Base-by-base conservation (phyloP, 768 basidiomycete genomes). In the Agaricus blazei region DNA sequence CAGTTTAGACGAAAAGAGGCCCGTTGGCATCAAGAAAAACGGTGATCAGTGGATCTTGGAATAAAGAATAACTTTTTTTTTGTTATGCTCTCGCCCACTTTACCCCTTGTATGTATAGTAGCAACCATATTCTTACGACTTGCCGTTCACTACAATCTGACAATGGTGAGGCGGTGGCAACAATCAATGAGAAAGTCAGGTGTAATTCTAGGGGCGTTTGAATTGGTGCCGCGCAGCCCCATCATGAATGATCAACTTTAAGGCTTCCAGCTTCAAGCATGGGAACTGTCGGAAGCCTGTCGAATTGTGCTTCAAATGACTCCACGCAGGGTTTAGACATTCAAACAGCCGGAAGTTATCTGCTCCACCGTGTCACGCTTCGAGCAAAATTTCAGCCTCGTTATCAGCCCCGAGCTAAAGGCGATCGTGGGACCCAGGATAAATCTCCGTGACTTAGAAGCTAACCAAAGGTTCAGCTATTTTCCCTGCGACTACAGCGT, bases 1-100 rank as follows among this genome's bases (percentile, higher is more conserved):
- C 67, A 90, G 88, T 64, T 71, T 96, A 54, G 92, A 96, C 68
- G 92, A 96, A 79, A 91, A 88, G 74, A 74, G 93, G 58, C 78
- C 88, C 6, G 92, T 96, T 49, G 77, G 75, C 29, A 89, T 97
- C 68, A 84, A 77, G 75, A 83, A 83, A 70, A 76, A 75, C 19
- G 82, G 76, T 34, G 78, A 76, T 58, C 68, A 71, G 52, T 93
- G 88, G 89, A 64, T 83, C 59, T 74, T 93, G 50, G 83, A 87
- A 67, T 92, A 72, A 73, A 65, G 34, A 29, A 40, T 43, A 23
- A 48, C 42, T 50, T 51, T 52, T 49, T 45, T 29, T 28, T 43
- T 27, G 42, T 42, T 42, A 36, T 19, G 36, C 11, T 36, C 4
- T 24, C 23, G 7, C 44, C 3, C n/a, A n/a, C 24, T n/a, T 1